Conservation (phyloP, 2,329 filamentous ascomycete species). For the Paramyrothecium sp. region DNA sequence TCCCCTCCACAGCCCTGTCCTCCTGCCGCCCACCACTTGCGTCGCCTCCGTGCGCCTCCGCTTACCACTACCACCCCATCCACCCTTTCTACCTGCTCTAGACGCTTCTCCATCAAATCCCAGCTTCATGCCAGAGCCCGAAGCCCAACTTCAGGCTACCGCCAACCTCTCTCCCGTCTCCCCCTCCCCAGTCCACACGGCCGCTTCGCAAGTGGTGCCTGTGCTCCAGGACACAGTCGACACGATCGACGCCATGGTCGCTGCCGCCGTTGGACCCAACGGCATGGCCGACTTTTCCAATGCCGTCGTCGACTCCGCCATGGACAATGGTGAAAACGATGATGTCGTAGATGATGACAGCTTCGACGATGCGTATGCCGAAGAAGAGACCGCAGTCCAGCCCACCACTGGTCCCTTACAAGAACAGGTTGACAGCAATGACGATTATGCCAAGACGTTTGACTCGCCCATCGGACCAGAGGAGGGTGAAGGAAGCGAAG, state of each 20-base stretch:
- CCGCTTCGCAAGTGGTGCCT: conserved; percentile 46
- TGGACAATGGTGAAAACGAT: conserved; percentile 32
- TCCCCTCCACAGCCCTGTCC: background rate
- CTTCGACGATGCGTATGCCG: conserved; percentile 46
- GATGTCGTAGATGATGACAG: conserved; percentile 45
- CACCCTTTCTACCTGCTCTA: background rate
- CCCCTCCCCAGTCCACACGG: conserved; percentile 45
- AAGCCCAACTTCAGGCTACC: conserved; percentile 49
- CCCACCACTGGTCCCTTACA: conserved; percentile 23
- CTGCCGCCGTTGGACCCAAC: conserved; percentile 28
- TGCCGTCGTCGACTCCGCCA: conserved; percentile 28
- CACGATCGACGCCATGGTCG: conserved; percentile 45
- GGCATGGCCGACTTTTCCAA: conserved; percentile 22
- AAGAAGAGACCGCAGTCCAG: conserved; percentile 29
- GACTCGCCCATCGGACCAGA: conserved; percentile 43
- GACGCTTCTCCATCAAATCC: conserved; percentile 12
- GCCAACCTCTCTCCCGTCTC: conserved; percentile 53
- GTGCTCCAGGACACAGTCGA: conserved; percentile 53
- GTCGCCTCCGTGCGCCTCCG: background rate
- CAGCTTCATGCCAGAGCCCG: conserved; percentile 44
- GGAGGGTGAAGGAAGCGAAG: conserved; percentile 32
- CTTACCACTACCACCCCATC: conserved; percentile 1
- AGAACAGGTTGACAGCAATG: conserved; percentile 33
- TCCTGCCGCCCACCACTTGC: background rate
- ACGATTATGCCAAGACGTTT: conserved; percentile 52